Evolutionary conservation across 2,329 filamentous ascomycete species (phyloP), one percentile per base, ranked within the genome.

Genomic region (Magnaporthiopsis rhizophila): DNA sequence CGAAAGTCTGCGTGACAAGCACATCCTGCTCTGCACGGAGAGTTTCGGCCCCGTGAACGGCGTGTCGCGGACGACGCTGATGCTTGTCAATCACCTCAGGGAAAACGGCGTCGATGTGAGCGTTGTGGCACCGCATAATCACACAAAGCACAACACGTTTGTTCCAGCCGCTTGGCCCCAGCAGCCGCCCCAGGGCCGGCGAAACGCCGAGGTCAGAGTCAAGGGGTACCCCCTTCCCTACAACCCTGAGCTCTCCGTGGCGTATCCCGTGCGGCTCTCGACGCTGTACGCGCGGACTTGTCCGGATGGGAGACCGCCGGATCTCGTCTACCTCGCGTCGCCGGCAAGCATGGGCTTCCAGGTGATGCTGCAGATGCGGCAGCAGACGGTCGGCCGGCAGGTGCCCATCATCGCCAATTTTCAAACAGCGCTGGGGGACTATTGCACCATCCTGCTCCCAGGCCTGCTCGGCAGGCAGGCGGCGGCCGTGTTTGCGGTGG

Each of bases 21-120:
- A 82, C 67, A 80, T 90, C 66, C 75, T 90, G 9, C 80, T 90
- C 9, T 88, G 87, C 66, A 90, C 87, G 18, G 88, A 90, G 72
- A 90, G 87, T 0, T 87, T 89, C 65, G 88, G 87, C 3, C 88
- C 88, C 0, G 86, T 90, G 71, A 90, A 90, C 71, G 88, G 88
- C n/a, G 88, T 90, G 59, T 89, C 85, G 69, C 81, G 87, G 66
- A 90, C 88, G 5, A 90, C 88, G 0, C 77, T 87, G 69, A 89
- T 86, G 78, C 80, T 90, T 62, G 85, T 90, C 64, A 84, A 86
- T 71, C 88, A 90, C 68, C 77, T 90, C 26, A 82, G 86, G 64
- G 77, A 77, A n/a, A 77, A 90, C 68, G 87, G 86, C 26, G 86
- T 83, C 13, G 80, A 86, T 24, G 83, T 90, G 62, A 85, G 86